Percentiles rank a stretch among this genome's conserved stretches.
These are phyloP conservation scores for Orbilia javanica DNA, from an alignment of 2,329 filamentous ascomycete species.

Conservation along the genomic window DNA sequence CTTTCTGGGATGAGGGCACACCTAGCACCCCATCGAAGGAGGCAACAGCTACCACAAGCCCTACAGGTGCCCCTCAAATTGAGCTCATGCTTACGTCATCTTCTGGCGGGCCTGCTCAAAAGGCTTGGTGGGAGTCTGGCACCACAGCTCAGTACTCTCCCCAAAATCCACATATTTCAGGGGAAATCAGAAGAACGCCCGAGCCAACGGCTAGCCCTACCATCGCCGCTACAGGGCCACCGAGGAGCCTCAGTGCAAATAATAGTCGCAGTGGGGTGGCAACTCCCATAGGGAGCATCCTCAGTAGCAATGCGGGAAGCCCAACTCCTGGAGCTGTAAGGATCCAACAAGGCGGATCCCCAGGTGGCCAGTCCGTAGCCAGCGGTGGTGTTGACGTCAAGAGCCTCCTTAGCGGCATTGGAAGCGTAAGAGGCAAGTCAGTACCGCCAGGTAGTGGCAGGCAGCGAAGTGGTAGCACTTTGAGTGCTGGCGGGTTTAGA, in stretches of 20 bases:
- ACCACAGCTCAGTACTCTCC: conserved; percentile 42
- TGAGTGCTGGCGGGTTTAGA: conserved; percentile 49
- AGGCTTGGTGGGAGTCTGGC: conserved; percentile 50
- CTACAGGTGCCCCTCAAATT: conserved; percentile 51
- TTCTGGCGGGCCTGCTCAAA: conserved; percentile 24
- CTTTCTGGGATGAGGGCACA: conserved; percentile 50
- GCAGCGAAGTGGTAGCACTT: conserved; percentile 45
- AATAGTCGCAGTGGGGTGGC: conserved; percentile 30
- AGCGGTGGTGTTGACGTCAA: conserved; percentile 46
- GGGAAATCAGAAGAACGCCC: conserved; percentile 35
- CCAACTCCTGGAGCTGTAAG: conserved; percentile 37
- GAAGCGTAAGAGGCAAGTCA: conserved; percentile 47
- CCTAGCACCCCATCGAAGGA: conserved; percentile 16
- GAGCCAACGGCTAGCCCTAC: conserved; percentile 48
- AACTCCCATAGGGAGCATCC: conserved; percentile 36
- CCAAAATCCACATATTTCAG: neutral
- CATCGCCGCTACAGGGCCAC: conserved; percentile 16
- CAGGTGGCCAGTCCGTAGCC: neutral
- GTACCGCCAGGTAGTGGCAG: conserved; percentile 10
- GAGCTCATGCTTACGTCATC: conserved; percentile 29
- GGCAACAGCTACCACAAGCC: conserved; percentile 34
- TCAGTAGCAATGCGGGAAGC: conserved; percentile 43
- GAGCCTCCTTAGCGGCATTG: conserved; percentile 48
- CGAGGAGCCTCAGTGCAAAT: conserved; percentile 41
- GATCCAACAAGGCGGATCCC: conserved; percentile 22